phyloP scores from a whole-genome alignment of 2,329 filamentous ascomycete genomes.

The Colletotrichum sp. region DNA sequence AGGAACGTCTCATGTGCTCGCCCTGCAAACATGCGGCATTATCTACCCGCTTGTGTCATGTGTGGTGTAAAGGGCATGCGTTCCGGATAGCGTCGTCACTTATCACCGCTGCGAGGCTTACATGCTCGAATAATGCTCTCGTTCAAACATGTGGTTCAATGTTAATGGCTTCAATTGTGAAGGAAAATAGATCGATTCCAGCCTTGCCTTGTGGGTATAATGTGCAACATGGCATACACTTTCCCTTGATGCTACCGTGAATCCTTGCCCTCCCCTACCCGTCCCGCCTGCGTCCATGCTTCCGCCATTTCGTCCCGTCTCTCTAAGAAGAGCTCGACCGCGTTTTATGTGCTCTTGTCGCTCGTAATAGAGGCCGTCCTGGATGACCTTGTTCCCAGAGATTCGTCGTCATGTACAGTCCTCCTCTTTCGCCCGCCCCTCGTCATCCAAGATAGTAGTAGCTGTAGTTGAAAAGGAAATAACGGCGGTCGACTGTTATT shows the following conservation, averaged over 20 bases:
- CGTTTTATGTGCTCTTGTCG: background rate
- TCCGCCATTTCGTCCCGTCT: background rate
- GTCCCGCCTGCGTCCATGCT: background rate
- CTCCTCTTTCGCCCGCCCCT: background rate
- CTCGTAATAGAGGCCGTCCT: background rate
- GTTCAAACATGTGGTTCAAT: background rate
- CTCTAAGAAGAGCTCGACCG: slow-evolving; percentile 6
- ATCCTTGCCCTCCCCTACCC: background rate
- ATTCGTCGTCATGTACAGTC: background rate
- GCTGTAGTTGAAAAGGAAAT: background rate
- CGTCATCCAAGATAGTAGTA: background rate
- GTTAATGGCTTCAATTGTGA: background rate
- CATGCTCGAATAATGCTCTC: background rate
- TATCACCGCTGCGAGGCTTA: background rate
- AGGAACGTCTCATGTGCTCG: background rate
- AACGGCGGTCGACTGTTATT: slow-evolving; percentile 7
- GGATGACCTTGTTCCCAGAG: background rate
- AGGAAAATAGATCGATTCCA: background rate
- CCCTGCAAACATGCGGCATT: background rate
- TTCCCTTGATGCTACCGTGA: background rate
- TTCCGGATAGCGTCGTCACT: background rate
- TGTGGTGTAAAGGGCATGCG: background rate
- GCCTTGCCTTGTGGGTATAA: background rate
- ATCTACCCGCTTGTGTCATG: background rate
- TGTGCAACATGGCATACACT: background rate